These are phyloP conservation scores for Kodamaea fukazawae DNA, from an alignment of 805 yeast genomes.

Conservation along the genomic window DNA sequence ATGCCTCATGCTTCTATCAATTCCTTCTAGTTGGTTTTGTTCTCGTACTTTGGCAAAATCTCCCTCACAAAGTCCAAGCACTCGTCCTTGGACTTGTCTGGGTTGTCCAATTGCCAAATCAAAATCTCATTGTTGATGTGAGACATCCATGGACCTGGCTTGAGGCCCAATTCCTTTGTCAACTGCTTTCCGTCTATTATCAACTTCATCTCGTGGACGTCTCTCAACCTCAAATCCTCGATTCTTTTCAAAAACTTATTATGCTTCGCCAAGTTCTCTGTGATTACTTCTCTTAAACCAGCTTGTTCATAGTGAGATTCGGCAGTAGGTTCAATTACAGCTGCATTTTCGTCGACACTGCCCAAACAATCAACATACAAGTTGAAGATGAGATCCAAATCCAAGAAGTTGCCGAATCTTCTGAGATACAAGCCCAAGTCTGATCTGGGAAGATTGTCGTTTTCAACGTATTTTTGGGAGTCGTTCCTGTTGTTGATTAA, in stretches of 20 bases:
- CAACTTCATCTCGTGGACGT: slow-evolving; percentile 55
- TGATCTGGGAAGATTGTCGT: slow-evolving; percentile 41
- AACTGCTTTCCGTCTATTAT: slow-evolving; percentile 75
- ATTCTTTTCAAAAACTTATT: slow-evolving; percentile 7
- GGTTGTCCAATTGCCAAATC: slow-evolving; percentile 78
- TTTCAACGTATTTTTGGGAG: slow-evolving; percentile 19
- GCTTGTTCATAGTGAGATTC: background rate
- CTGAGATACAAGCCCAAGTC: slow-evolving; percentile 60
- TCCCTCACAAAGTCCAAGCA: slow-evolving; percentile 45
- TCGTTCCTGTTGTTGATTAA: slow-evolving; percentile 31
- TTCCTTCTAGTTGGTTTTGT: background rate
- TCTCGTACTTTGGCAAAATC: slow-evolving; percentile 16
- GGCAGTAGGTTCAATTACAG: slow-evolving; percentile 7
- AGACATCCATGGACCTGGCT: slow-evolving; percentile 89
- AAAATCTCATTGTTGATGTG: slow-evolving; percentile 53
- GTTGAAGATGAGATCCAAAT: slow-evolving; percentile 38
- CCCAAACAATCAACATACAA: slow-evolving; percentile 29
- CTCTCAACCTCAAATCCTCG: slow-evolving; percentile 23
- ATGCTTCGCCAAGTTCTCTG: background rate
- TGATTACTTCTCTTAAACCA: background rate
- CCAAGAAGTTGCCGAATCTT: slow-evolving; percentile 52
- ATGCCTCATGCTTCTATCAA: too few species aligned
- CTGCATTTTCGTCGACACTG: background rate
- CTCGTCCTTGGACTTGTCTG: slow-evolving; percentile 51
- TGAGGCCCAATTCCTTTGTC: slow-evolving; percentile 46